Conservation (phyloP, 2,329 filamentous ascomycete species). For the Penicillium italicum region DNA sequence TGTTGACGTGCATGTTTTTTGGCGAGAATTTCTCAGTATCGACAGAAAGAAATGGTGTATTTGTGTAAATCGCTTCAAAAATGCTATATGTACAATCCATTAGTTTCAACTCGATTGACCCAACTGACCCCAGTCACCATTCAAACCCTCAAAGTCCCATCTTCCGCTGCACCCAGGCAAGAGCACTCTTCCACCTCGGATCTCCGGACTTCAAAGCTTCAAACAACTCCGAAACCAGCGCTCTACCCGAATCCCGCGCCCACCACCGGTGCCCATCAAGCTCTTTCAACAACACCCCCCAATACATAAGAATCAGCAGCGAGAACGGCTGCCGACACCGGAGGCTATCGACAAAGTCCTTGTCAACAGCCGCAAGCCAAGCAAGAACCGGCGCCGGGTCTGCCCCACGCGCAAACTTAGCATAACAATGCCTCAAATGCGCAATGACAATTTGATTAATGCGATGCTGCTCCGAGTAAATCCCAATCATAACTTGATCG, state of each 20-base stretch:
- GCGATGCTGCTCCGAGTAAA: conserved; percentile 13
- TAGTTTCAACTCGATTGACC: conserved; percentile 15
- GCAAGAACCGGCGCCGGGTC: conserved; percentile 27
- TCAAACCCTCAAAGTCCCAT: neutral
- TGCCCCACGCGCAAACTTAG: conserved; percentile 18
- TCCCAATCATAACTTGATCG: conserved; percentile 12
- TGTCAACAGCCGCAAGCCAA: conserved; percentile 27
- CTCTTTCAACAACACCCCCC: conserved; percentile 24
- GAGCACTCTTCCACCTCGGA: conserved; percentile 9
- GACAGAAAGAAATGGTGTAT: neutral
- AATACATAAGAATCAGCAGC: conserved; percentile 27
- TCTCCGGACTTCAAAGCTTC: conserved; percentile 2
- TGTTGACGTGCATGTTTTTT: neutral
- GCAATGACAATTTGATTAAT: conserved; percentile 20
- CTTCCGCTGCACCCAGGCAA: conserved; percentile 11
- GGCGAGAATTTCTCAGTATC: neutral
- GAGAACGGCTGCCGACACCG: conserved; percentile 18
- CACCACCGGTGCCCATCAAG: conserved; percentile 27
- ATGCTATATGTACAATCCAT: conserved; percentile 4
- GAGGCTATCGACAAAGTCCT: conserved; percentile 21
- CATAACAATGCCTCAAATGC: conserved; percentile 26
- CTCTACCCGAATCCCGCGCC: conserved; percentile 23
- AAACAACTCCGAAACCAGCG: conserved; percentile 15
- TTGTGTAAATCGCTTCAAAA: neutral
- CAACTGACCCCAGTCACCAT: neutral